Conservation (phyloP, 2,329 filamentous ascomycete species). For the Alternaria gansuensis region DNA sequence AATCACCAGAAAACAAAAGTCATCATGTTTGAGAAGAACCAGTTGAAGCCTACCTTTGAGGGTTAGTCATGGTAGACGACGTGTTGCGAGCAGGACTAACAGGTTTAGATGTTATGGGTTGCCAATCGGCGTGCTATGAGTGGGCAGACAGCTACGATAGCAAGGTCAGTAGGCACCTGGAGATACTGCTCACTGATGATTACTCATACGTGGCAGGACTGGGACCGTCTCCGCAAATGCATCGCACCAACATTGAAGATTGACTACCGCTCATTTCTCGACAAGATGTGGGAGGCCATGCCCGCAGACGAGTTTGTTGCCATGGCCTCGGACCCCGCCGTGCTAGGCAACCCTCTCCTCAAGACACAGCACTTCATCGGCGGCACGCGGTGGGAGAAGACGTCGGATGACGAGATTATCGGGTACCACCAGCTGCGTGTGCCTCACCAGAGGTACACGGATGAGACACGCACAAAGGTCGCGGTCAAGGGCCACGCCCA, state of each 20-base stretch:
- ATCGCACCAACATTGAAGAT: slow-evolving; percentile 71
- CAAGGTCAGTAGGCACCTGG: slow-evolving; percentile 55
- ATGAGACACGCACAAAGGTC: slow-evolving; percentile 58
- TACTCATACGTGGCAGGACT: slow-evolving; percentile 56
- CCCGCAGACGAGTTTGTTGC: slow-evolving; percentile 63
- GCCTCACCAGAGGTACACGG: slow-evolving; percentile 65
- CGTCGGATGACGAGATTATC: slow-evolving; percentile 58
- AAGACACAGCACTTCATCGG: slow-evolving; percentile 68
- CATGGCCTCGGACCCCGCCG: slow-evolving; percentile 62
- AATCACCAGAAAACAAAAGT: slow-evolving; percentile 1
- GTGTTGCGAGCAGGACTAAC: slow-evolving; percentile 26
- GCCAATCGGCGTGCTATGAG: slow-evolving; percentile 63
- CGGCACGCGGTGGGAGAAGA: slow-evolving; percentile 62
- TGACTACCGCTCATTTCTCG: slow-evolving; percentile 71
- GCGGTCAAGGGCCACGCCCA: slow-evolving; percentile 66
- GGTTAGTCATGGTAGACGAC: slow-evolving; percentile 33
- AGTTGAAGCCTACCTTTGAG: slow-evolving; percentile 49
- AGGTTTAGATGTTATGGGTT: slow-evolving; percentile 59
- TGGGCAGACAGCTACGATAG: slow-evolving; percentile 73
- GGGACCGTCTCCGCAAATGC: slow-evolving; percentile 66
- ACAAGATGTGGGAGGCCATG: slow-evolving; percentile 66
- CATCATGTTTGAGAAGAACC: slow-evolving; percentile 44
- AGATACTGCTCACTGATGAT: background rate
- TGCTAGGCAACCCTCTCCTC: slow-evolving; percentile 64
- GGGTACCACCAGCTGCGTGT: slow-evolving; percentile 67